Evolutionary conservation across 345 rosid genomes (phyloP), one percentile per base, ranked within the genome.

Genomic region (Nephelium lappaceum): DNA sequence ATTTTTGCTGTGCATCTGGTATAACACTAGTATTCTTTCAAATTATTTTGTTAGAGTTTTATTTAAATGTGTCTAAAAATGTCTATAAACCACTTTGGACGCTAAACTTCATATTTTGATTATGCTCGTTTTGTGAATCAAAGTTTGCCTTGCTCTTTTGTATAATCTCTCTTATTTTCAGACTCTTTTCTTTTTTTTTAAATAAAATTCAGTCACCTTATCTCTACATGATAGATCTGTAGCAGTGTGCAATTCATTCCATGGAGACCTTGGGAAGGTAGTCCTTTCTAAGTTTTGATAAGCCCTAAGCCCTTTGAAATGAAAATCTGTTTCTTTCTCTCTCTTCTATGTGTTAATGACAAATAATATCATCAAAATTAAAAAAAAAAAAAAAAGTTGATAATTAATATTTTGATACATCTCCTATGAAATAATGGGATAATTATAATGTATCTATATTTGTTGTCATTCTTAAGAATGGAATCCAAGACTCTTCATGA

Each of bases 211-310:
- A 42, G 53, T 63, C 10, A 6, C 83, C 92, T 89, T 88, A 77
- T 86, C 83, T 24, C 58, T 31, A 72, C 27, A 43, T 60, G 66
- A 21, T 84, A 95, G 99, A 92, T 93, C 69, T 95, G 98, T 76
- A 93, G 96, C 86, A 85, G 88, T 74, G 96, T 91, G 73, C 99
- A 93, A 73, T 95, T 95, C 77, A 84, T 95, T 72, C 98, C 99
- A 23, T 95, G 98, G 98, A 90, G 86, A 88, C 93, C 96, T 74
- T 93, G 99, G 98, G 97, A 90, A 92, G 98, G 98, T 92, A 87
- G 39, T 58, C 55, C 41, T 36, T 41, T 53, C 31, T 39, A 41
- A 60, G 68, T 51, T 80, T 55, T 53, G 66, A 55, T 69, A 25
- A 23, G 38, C 21, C 41, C 67, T 69, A 25, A 23, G 38, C 21